Evolutionary conservation across 1,139 yeast genomes (phyloP), one percentile per base, ranked within the genome.

Genomic region (Taphrina communis): DNA sequence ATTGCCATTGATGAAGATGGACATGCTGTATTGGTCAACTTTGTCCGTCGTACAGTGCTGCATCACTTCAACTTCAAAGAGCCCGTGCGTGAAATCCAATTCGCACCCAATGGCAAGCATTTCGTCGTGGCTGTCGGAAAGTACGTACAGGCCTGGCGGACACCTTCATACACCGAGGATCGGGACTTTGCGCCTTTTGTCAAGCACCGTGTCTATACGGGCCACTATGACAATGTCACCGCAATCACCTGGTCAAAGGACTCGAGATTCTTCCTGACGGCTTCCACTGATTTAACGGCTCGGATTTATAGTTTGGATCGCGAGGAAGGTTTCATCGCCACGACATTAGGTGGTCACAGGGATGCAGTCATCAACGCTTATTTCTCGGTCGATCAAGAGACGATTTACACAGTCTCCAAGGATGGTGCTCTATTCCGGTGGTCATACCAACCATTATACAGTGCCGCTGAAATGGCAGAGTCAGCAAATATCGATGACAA

Each of bases 131-230:
- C 96, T 1, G 82, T 87, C 51, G 93, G 90, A 6, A 81, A 96
- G 74, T 88, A 89, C 71, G 80, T 94, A 36, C 98, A 95, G 77
- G 89, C 94, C 12, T 94, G 99, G 99, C 88, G 86, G 75, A 91
- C 98, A 0, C 98, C 98, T 0, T 87, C 86, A 66, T 82, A 83
- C 48, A 80, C 86, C 1, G 80, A 78, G 56, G 88, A 85, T 70
- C 82, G 96, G 72, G 97, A 92, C 77, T 94, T 95, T 83, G 95
- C 97, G 0, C 99, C 99, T 17, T 95, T 94, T 79, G 89, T 94
- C 53, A 88, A 96, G 73, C 92, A 90, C 78, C 83, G 97, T 75
- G 85, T 90, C 6, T 92, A 92, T 75, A 91, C 97, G 1, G 99
- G 99, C 38, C 99, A 94, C 79, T 92, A 88, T 77, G 87, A 88